Evolutionary conservation across 306 rosid genomes (phyloP), one percentile per base, ranked within the genome.

Genomic region (Mimosa bimucronata): DNA sequence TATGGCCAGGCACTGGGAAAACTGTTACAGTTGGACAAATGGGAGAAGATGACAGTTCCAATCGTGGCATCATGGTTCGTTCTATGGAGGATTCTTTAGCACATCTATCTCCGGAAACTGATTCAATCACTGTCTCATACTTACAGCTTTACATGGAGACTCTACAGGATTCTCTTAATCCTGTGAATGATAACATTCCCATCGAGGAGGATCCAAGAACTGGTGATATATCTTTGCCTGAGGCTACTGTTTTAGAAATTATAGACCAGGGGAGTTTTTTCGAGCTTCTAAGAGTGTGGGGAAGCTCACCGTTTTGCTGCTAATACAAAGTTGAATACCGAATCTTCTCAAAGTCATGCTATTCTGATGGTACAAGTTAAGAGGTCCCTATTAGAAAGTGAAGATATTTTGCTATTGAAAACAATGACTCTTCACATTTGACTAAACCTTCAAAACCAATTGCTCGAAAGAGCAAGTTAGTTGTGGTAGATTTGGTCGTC

Each of bases 141-240:
- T 83, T 92, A 71, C 98, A 92, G 98, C 97, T 95, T 81, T 95
- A 95, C 85, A 91, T 95, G 98, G 97, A 95, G 87, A 84, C 95
- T 66, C 83, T 95, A 34, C 98, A 95, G 81, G 98, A 95, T 79
- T 84, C 92, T 85, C 97, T 95, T 73, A 86, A 95, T 86, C 98
- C 98, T 14, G 81, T 88, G 66, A 92, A 91, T 86, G 98, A 92
- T 85, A 92, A 91, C 80, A 95, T 95, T 74, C 92, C 95, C 26
- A 85, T 95, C 53, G 94, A 92, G 85, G 98, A 95, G 77, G 98
- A 95, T 87, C 97, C 97, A 81, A 90, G 86, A 89, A 86, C 90
- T 31, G 98, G 98, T 13, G 97, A 95, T 83, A 92, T 95, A 76
- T 88, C 96, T 14, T 57, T 95, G 73, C 97, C 94, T 7, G 90